Percentiles rank a stretch among this genome's conserved stretches.
phyloP scores from a whole-genome alignment of 139 green algal species.

The Desmodesmus armatus region DNA sequence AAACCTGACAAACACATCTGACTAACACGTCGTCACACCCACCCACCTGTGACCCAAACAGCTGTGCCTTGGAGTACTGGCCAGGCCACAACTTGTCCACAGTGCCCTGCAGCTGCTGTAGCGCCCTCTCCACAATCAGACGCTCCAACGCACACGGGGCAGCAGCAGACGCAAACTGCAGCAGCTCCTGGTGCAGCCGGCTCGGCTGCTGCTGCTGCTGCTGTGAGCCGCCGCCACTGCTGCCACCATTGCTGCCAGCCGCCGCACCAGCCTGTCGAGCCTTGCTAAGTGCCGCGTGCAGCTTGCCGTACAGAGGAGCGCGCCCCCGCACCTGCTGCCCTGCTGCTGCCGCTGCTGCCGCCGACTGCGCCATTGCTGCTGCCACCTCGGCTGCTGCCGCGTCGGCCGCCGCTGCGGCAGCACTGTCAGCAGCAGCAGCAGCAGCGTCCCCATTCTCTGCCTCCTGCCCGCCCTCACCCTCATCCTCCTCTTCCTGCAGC shows the following conservation, averaged over 20 bases:
- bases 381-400: slow-evolving; percentile 13
- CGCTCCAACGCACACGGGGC: slow-evolving; percentile 55
- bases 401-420: too few relatives aligned
- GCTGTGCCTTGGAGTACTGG: slow-evolving; percentile 47
- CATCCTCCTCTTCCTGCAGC: neutral
- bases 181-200: slow-evolving; percentile 67
- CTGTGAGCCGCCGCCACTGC: neutral
- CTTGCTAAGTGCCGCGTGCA: slow-evolving; percentile 9
- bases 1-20: too few relatives aligned
- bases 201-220: slow-evolving; percentile 24
- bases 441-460: neutral
- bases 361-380: neutral
- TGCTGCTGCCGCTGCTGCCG: neutral
- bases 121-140: slow-evolving; percentile 35
- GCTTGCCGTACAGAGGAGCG: neutral
- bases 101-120: slow-evolving; percentile 54
- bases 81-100: slow-evolving; percentile 65
- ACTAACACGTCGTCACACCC: too few relatives aligned
- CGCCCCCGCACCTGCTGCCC: slow-evolving; percentile 44
- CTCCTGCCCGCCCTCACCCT: neutral
- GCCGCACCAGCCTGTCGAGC: neutral
- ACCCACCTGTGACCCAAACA: slow-evolving; percentile 87
- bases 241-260: neutral
- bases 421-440: neutral
- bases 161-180: slow-evolving; percentile 57